Base-by-base conservation (phyloP, 2,329 filamentous ascomycete species). In the Pseudocercospora pini-densiflorae region DNA sequence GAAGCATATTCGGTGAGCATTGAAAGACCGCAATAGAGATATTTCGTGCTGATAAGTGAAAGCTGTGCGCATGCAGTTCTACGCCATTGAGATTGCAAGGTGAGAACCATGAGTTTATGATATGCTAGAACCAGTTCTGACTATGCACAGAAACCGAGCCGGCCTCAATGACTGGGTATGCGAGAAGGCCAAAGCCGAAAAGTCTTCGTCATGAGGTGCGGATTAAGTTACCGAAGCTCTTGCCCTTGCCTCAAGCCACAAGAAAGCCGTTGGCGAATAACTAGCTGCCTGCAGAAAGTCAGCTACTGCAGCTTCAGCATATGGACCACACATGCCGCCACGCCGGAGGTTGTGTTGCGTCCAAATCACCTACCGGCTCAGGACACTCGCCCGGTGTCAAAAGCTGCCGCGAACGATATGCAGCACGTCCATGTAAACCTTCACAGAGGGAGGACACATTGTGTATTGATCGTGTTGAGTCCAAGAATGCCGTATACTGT, bases 81-180 rank as follows among this genome's bases (percentile, higher is more conserved):
- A 94, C 75, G 92, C 92, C 36, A 83, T 93, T 68, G 91, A 93
- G 77, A 92, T 90, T 71, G 85, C 87, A 59, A 89, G 92, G 85
- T 89, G 79, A 75, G 84, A 76, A 31, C 58, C 21, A 23, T 14
- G 24, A 40, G 6, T 33, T 1, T 10, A 24, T 27, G 19, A 27
- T 43, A 51, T 4, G 19, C 59, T 23, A 23, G 27, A 65, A 64
- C 4, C 10, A 9, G 14, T 55, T 47, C 67, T 68, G 59, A 65
- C 31, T 19, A 43, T 63, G 65, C 60, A 57, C 67, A 89, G 89
- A 73, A 99, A 99, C 81, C 90, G 90, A 67, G 87, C 87, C 62
- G 94, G 94, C 29, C 82, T 98, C 65, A 99, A 99, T 77, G 95
- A 99, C 80, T 99, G 95, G 95, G 89, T 99, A 69, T 95, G 94